phyloP scores from a whole-genome alignment of 2,329 filamentous ascomycete genomes.

The Nothophaeocryptopus gaeumannii region DNA sequence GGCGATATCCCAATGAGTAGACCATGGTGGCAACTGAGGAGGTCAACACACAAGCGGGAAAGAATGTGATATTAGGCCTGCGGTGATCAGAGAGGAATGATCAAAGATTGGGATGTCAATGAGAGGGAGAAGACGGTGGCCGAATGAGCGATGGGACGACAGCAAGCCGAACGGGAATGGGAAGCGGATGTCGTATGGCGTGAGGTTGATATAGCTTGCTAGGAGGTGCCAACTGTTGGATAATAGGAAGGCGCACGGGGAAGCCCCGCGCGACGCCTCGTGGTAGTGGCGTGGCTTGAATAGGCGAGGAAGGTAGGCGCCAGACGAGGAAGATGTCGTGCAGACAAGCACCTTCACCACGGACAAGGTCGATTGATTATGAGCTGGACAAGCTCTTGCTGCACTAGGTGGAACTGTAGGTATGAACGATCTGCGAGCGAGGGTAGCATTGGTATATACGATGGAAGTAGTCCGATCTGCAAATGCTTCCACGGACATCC shows the following conservation, averaged over 20 bases:
- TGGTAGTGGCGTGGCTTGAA: background rate
- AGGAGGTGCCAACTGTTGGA: too few relatives aligned
- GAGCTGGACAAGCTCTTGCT: too few relatives aligned
- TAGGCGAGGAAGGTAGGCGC: background rate
- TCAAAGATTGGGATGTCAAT: background rate
- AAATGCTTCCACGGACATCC: too few relatives aligned
- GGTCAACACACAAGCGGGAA: background rate
- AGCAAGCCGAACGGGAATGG: too few relatives aligned
- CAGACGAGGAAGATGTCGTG: background rate
- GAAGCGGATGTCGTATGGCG: background rate
- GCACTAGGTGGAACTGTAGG: too few relatives aligned
- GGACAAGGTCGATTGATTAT: too few relatives aligned
- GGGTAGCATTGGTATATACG: too few relatives aligned
- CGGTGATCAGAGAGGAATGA: background rate
- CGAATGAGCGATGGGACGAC: too few relatives aligned
- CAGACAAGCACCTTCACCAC: background rate
- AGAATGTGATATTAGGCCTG: background rate
- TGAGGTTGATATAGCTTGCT: conserved; percentile 3
- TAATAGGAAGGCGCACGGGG: background rate
- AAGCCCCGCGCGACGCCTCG: conserved; percentile 1
- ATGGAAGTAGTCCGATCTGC: too few relatives aligned
- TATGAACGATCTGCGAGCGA: too few relatives aligned
- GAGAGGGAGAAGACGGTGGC: too few relatives aligned
- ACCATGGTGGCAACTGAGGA: conserved; percentile 40
- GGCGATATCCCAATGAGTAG: conserved; percentile 47